Conservation (phyloP, 2,329 filamentous ascomycete genomes). For the Didymella pinodella region DNA sequence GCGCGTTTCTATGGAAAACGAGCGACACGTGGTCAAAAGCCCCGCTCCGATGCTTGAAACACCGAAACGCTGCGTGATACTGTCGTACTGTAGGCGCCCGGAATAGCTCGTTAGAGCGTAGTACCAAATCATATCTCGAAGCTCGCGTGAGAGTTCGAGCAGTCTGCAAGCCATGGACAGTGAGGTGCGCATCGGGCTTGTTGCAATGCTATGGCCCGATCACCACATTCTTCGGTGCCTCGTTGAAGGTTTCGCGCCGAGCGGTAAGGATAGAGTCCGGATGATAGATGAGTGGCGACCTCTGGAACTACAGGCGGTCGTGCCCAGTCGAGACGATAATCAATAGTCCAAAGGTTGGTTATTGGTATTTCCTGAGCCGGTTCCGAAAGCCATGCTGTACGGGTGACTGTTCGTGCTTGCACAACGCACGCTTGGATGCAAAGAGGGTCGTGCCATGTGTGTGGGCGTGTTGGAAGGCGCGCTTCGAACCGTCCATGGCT, state of each 20-base stretch:
- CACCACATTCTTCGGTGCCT: not conserved
- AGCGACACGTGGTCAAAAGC: constrained; percentile 26
- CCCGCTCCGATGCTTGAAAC: constrained; percentile 23
- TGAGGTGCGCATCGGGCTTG: not conserved
- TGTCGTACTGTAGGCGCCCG: not conserved
- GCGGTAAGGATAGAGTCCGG: not conserved
- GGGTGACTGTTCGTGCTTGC: not conserved
- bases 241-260: not conserved
- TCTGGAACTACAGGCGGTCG: not conserved
- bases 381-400: not conserved
- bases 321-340: not conserved
- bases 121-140: constrained; percentile 2
- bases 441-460: not conserved
- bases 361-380: not conserved
- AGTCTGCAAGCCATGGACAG: not conserved
- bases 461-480: not conserved
- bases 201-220: not conserved
- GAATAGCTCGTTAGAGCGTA: constrained; percentile 5
- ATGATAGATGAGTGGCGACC: not conserved
- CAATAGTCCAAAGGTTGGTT: not conserved
- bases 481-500: not conserved
- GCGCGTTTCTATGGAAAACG: constrained; percentile 22
- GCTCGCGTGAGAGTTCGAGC: constrained; percentile 4
- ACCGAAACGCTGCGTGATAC: constrained; percentile 17
- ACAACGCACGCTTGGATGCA: not conserved